A percentile compares a stretch with the other conserved stretches of the same genome.
phyloP scores from a whole-genome alignment of 495 filamentous ascomycete species.

The Trichoderma gamsii region DNA sequence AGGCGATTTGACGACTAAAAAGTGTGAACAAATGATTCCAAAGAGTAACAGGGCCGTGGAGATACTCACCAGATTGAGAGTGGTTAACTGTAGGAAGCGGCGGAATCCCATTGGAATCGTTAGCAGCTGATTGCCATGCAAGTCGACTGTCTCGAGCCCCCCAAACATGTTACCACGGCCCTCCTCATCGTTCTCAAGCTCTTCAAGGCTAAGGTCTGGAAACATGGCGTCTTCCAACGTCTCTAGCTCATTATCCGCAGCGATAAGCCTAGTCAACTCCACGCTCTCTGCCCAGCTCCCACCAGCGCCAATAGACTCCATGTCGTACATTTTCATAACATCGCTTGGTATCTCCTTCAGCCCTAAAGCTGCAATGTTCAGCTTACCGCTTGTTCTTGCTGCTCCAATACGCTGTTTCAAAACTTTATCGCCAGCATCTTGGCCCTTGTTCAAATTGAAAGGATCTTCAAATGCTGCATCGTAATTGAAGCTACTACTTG shows the following conservation, averaged over 20 bases:
- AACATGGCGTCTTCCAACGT: conserved; percentile 66
- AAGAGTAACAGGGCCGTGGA: neutral
- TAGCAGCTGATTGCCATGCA: conserved; percentile 75
- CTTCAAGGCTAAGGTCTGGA: conserved; percentile 59
- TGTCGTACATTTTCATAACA: conserved; percentile 85
- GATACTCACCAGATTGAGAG: conserved; percentile 68
- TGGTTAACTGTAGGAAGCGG: conserved; percentile 63
- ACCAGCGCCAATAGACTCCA: conserved; percentile 48
- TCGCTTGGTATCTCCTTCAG: conserved; percentile 74
- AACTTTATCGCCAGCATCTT: conserved; percentile 53
- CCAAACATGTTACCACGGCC: conserved; percentile 71
- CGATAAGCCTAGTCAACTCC: conserved; percentile 81
- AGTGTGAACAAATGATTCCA: neutral
- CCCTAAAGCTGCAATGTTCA: conserved; percentile 86
- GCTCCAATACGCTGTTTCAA: conserved; percentile 68
- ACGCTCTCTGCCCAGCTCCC: conserved; percentile 88
- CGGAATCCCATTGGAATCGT: conserved; percentile 69
- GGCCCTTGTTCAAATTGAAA: conserved; percentile 59
- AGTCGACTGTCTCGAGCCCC: conserved; percentile 72
- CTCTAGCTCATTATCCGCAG: conserved; percentile 86
- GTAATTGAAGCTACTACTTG: conserved; percentile 51
- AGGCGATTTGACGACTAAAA: conserved; percentile 73
- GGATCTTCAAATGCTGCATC: conserved; percentile 50
- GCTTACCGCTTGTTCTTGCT: conserved; percentile 70
- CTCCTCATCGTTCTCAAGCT: conserved; percentile 54